These are phyloP conservation scores for Grosmannia huntii DNA, from an alignment of 2,329 filamentous ascomycete genomes.

Conservation along the genomic window DNA sequence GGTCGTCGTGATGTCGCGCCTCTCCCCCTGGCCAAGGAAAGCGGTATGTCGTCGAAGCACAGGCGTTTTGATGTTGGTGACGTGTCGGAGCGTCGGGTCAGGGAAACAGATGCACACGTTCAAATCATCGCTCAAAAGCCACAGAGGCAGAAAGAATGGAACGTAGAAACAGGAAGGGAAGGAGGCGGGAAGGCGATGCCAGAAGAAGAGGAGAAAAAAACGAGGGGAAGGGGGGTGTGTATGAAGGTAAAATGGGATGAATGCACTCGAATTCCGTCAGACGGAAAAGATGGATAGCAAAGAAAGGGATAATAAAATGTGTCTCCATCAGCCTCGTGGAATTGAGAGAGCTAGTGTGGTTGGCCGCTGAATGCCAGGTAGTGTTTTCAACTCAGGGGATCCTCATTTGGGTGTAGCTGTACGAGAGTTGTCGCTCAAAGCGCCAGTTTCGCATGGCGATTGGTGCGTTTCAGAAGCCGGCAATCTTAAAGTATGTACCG, in stretches of 20 bases:
- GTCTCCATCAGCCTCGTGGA: constrained; percentile 17
- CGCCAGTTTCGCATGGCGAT: background rate
- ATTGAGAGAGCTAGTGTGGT: constrained; percentile 6
- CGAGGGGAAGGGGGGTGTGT: background rate
- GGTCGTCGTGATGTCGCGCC: background rate
- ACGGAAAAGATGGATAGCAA: constrained; percentile 8
- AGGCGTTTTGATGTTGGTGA: background rate
- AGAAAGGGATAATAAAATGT: constrained; percentile 11
- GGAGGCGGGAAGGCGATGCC: background rate
- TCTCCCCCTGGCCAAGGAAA: background rate
- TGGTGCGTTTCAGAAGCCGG: background rate
- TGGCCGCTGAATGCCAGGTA: background rate
- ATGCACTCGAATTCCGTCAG: background rate
- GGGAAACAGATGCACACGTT: background rate
- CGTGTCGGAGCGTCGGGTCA: background rate
- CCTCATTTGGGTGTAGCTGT: background rate
- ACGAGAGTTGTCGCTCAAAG: background rate
- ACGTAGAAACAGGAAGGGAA: constrained; percentile 26
- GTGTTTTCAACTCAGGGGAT: background rate
- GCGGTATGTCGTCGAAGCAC: background rate
- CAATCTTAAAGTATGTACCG: background rate
- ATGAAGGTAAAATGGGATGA: background rate
- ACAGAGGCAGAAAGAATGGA: background rate
- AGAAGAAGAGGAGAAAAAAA: background rate
- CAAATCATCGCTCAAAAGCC: background rate